phyloP scores from a whole-genome alignment of 768 basidiomycete genomes.

The Coprinopsis cinerea region DNA sequence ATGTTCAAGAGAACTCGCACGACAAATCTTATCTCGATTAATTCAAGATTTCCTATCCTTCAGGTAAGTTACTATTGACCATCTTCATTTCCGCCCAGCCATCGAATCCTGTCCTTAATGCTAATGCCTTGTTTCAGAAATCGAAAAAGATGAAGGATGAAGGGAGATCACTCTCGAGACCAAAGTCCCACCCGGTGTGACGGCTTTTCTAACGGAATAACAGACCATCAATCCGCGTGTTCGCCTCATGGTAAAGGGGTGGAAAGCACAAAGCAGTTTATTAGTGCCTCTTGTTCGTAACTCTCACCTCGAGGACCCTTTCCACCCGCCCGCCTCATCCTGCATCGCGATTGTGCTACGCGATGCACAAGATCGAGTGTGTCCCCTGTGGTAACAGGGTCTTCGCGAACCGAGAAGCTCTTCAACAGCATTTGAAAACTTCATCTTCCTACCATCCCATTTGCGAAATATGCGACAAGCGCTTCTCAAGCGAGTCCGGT shows the following conservation, averaged over 20 bases:
- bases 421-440: constrained; percentile 32
- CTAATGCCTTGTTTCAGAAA: no score
- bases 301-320: neutral
- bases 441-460: constrained; percentile 30
- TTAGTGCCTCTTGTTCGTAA: neutral
- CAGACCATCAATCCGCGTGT: neutral
- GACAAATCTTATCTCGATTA: no score
- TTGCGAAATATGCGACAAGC: constrained; percentile 28
- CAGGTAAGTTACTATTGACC: no score
- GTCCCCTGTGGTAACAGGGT: constrained; percentile 29
- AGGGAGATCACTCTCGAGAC: no score
- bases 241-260: neutral
- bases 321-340: neutral
- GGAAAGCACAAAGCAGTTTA: neutral
- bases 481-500: constrained; percentile 30
- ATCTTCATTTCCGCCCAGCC: no score
- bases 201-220: no score
- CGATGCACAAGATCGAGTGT: constrained; percentile 15
- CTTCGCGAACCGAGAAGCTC: constrained; percentile 31
- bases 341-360: neutral
- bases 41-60: no score
- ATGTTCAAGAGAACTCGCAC: no score
- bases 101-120: no score
- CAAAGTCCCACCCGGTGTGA: no score
- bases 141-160: no score